Evolutionary conservation across 2,329 filamentous ascomycete genomes (phyloP), one percentile per base, ranked within the genome.

Genomic region (Penicillium sp.): DNA sequence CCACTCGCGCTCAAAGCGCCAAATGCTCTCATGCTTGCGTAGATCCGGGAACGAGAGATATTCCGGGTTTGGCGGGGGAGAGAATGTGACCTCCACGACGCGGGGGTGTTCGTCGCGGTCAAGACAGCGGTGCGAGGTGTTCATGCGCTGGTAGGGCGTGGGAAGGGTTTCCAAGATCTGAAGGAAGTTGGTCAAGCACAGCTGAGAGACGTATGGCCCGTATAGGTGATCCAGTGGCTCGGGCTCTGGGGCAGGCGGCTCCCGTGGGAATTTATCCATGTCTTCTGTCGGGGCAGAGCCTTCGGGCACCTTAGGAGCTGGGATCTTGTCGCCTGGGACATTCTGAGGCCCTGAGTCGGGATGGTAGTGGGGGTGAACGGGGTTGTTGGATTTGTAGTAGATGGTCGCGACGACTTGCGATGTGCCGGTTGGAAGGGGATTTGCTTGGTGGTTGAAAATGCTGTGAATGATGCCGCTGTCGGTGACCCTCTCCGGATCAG

Each of bases 1-100:
- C 87, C 88, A 94, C 67, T 91, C 86, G 55, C 82, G 80, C 77
- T 95, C 88, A 62, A 94, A 94, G 17, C 83, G 79, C 73, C 87
- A 88, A 52, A 95, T 82, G 52, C 82, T 80, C 71, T 91, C 87
- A 66, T 94, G 84, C 63, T 86, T 86, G 55, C 87, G 80, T 59
- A 94, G 72, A 57, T 89, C 85, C 3, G 77, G 72, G 17, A 91
- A 73, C 4, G 73, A 70, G 7, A 77, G 63, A 43, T 75, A 75
- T 12, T 72, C 63, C 1, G 74, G 70, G 43, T 75, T 71, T 15
- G 71, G 72, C 3, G 76, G 72, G 0, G 77, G 71, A 4, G 74
- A 72, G 57, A 79, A 75, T 1, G 70, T 73, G 40, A 77, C 70
- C 58, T 80, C 76, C 21, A 77, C 73, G 5, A 79, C 74, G 34